Evolutionary conservation across 225 moss, liverwort and hornwort species (phyloP), one percentile per base, ranked within the genome.

Genomic region (Antitrichia curtipendula): DNA sequence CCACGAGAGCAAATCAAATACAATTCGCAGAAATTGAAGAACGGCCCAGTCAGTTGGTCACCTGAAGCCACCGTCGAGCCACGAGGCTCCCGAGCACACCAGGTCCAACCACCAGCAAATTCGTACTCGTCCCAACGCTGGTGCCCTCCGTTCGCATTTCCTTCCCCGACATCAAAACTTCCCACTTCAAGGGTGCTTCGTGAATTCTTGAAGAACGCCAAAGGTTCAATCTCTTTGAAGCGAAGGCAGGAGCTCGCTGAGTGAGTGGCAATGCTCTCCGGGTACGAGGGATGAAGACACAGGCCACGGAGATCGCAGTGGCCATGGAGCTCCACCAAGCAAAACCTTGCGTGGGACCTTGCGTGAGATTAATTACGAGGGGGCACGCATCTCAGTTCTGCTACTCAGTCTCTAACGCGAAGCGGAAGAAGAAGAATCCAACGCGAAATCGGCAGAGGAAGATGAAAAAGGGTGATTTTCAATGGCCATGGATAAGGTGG

Each of bases 61-160:
- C 98, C 95, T 96, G 91, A 71, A 97, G 94, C 98, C 98, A 98
- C 57, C 89, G 83, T 50, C 90, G 91, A 77, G 92, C 98, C 84
- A 97, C 94, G 64, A 96, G 93, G 54, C 92, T 95, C 71, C 98
- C 98, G 53, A 98, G 91, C 49, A 98, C 97, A 60, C 98, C 98
- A n/a, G 97, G 93, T 87, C 98, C 98, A 70, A 98, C 93, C 14
- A 98, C 92, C 87, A 98, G 86, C 79, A 98, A 92, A 54, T 91
- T 64, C 11, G 84, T 5, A 64, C 64, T 90, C 90, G 69, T 72
- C 57, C 17, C 71, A 32, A 53, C 53, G 19, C 83, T 65, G 56
- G 12, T 78, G 47, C 41, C 83, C 27, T 84, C 88, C 81, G 32
- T 72, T 63, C 66, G 89, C 83, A 87, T 43, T 25, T 84, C 86